A percentile compares a stretch with the other conserved stretches of the same genome.
Evolutionary conservation across 805 yeast species (phyloP).

Genomic region (Debaryomyces castellii): DNA sequence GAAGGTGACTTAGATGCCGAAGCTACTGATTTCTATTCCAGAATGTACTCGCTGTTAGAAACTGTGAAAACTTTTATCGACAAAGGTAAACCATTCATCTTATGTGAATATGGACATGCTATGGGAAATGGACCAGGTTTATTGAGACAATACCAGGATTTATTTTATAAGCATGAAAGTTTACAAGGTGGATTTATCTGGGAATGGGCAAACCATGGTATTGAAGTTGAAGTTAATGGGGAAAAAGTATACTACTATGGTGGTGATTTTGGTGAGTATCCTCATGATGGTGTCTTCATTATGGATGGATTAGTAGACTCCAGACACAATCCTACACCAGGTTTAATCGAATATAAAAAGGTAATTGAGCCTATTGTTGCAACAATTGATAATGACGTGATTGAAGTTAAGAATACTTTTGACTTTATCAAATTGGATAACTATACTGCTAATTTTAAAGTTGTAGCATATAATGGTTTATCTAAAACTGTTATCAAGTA

Average conservation of each 20-base stretch:
- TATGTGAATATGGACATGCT: slow-evolving; percentile 39
- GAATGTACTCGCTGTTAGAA: slow-evolving; percentile 29
- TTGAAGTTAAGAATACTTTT: slow-evolving; percentile 15
- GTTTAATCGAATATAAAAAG: slow-evolving; percentile 28
- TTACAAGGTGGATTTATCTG: slow-evolving; percentile 38
- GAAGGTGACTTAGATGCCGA: slow-evolving; percentile 27
- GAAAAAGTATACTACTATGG: slow-evolving; percentile 24
- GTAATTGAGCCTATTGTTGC: slow-evolving; percentile 31
- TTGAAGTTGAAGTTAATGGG: slow-evolving; percentile 13
- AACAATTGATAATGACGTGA: slow-evolving; percentile 4
- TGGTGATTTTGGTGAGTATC: slow-evolving; percentile 35
- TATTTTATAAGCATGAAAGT: slow-evolving; percentile 23
- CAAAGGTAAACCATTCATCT: slow-evolving; percentile 25
- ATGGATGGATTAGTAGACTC: slow-evolving; percentile 35
- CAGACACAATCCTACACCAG: slow-evolving; percentile 33
- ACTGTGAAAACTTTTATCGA: slow-evolving; percentile 15
- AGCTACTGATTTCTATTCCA: slow-evolving; percentile 25
- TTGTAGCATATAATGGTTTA: slow-evolving; percentile 7
- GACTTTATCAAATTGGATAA: slow-evolving; percentile 17
- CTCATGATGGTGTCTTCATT: slow-evolving; percentile 35
- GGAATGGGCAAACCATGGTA: slow-evolving; percentile 42
- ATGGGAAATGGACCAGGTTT: slow-evolving; percentile 41
- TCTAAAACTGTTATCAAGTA: slow-evolving; percentile 5
- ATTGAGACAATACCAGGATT: slow-evolving; percentile 28
- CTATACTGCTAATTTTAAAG: slow-evolving; percentile 3